Base-by-base conservation (phyloP, 176 grass and related monocot genomes). In the Oryza australiensis region DNA sequence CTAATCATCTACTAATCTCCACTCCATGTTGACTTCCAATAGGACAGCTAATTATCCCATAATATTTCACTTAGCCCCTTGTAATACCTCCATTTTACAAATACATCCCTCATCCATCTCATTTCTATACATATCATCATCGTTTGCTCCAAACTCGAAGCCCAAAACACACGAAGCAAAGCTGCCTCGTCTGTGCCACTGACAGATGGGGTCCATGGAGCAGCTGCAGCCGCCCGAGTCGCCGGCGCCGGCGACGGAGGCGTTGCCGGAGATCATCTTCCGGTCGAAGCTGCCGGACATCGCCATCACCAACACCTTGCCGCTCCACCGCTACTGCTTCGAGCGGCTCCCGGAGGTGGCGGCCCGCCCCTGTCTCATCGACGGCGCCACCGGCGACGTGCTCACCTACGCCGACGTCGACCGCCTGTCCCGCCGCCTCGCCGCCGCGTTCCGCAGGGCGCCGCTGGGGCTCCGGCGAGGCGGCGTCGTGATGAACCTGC, bases 401-500 rank as follows among this genome's bases (percentile, higher is more conserved):
- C 79, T 80, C 29, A 77, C 85, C 23, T 91, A 87, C 77, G 63
- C 23, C 15, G 79, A 82, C 9, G 59, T 91, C 71, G 76, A 91
- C 41, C 71, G 64, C 70, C 80, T 68, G 4, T 32, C 66, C 24
- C 71, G 86, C 0, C 76, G 76, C 76, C 64, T 87, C 14, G 84
- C 84, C 24, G 60, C 45, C 0, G 84, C 77, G 16, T 62, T 86
- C 24, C 77, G 84, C 3, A 68, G 43, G 29, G 46, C 64, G 57
- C 85, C 81, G 9, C 37, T 87, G 40, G 86, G 80, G 41, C 23
- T 97, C 1, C 2, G 24, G 0, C 87, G 87, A 41, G 85, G 90
- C 12, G 86, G 77, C 6, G 94, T 97, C 34, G 88, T 89, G 15
- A 89, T 97, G 80, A 86, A 83, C 55, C 89, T 93, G n/a, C 37